Conservation (phyloP, 257 asterid genomes). For the Forsythia suspensa region DNA sequence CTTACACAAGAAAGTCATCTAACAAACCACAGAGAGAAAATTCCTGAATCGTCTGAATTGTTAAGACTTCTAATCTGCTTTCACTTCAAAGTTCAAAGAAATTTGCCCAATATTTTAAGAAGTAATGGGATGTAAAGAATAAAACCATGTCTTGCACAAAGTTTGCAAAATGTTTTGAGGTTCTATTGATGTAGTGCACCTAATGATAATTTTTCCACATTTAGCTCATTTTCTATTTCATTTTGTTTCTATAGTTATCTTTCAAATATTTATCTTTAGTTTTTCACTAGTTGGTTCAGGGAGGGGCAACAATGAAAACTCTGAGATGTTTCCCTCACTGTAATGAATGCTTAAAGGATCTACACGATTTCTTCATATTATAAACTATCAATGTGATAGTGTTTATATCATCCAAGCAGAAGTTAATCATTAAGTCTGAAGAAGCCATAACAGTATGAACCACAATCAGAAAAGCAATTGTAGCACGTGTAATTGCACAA, state of each 20-base stretch:
- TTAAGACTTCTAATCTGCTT: background rate
- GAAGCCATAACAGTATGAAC: background rate
- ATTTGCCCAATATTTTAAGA: slow-evolving; percentile 1
- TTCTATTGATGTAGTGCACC: background rate
- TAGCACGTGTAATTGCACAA: slow-evolving; percentile 6
- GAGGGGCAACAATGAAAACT: background rate
- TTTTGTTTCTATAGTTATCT: background rate
- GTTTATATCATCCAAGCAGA: background rate
- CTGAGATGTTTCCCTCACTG: background rate
- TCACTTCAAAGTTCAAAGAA: background rate
- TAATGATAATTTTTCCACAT: background rate
- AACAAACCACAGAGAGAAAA: background rate
- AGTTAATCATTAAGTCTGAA: background rate
- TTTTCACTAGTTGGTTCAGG: background rate
- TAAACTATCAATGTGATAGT: background rate
- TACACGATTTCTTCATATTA: slow-evolving; percentile 12
- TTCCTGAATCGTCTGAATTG: background rate
- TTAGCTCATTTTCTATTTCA: background rate
- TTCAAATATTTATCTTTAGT: background rate
- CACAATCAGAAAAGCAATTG: slow-evolving; percentile 9
- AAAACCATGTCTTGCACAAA: background rate
- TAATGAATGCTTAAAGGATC: background rate
- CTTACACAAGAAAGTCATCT: slow-evolving; percentile 8
- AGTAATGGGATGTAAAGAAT: background rate
- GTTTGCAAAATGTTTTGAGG: background rate